Base-by-base conservation (phyloP, 257 asterid genomes). In the Thymus mandschuricus region DNA sequence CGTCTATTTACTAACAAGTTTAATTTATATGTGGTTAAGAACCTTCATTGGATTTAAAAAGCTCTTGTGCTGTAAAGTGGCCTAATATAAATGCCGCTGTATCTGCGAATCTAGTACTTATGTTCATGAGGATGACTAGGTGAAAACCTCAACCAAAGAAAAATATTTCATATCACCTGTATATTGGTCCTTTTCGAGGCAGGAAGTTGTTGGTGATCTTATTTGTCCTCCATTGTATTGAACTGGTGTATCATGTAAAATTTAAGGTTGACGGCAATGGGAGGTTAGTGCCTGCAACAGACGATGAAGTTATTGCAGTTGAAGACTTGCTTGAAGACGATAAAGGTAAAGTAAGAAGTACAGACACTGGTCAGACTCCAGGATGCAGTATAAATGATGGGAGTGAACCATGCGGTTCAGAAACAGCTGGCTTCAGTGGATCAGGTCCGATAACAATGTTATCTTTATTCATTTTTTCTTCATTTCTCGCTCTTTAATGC, bases 281-380 rank as follows among this genome's bases (percentile, higher is more conserved):
- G 68, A 85, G 84, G 78, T 80, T 93, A 81, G 98, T 93, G 44
- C 98, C 98, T n/a, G 98, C 96, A 59, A 93, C 98, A 54, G 92
- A 91, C 38, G 96, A 89, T 79, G 96, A 93, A 73, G 85, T 92
- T 76, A 84, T 86, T 81, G 90, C 76, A 44, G 97, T 89, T 28
- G 94, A 86, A 79, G 86, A 84, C 82, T 84, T 93, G 84, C 86
- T 87, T 59, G 91, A 79, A 65, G 92, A 81, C 74, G 94, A 86
- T 64, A 83, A 80, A 76, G 71, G 71, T 75, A 84, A 83, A 78
- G 64, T 66, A 38, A 66, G 65, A 33, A 76, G 73, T 61, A 59
- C 73, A 29, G 81, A 86, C 51, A 28, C 75, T 7, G 77, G 69
- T 60, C 87, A 81, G 56, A 69, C 78, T 59, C 49, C 73, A 50